Evolutionary conservation across 768 basidiomycete species (phyloP).

Genomic region (Hortiboletus flavorubellus): DNA sequence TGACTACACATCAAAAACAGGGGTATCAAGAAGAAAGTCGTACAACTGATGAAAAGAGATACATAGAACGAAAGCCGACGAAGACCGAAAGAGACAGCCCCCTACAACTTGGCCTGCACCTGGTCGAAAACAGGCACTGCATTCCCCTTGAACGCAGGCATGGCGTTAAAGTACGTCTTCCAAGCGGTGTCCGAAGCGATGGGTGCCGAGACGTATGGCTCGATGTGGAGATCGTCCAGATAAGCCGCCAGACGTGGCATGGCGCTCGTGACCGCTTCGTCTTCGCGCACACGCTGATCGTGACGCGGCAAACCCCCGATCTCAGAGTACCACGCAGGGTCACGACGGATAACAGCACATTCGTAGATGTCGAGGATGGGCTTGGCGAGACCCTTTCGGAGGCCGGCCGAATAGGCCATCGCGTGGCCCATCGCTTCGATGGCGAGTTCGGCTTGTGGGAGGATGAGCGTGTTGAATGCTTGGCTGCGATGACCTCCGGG

Average conservation of each 20-base stretch:
- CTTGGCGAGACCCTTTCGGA: constrained; percentile 41
- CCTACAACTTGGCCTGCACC: constrained; percentile 43
- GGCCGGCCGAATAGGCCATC: constrained; percentile 54
- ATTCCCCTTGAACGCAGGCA: constrained; percentile 44
- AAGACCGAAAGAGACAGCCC: background rate
- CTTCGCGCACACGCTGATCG: constrained; percentile 46
- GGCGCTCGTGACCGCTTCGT: constrained; percentile 30
- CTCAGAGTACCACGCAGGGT: constrained; percentile 3
- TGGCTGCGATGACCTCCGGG: constrained; percentile 21
- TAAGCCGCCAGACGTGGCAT: constrained; percentile 36
- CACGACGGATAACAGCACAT: constrained; percentile 30
- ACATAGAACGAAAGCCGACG: background rate
- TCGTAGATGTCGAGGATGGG: constrained; percentile 56
- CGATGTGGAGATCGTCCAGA: constrained; percentile 44
- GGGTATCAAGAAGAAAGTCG: too few relatives aligned
- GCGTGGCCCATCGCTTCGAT: constrained; percentile 65
- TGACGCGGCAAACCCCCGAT: constrained; percentile 24
- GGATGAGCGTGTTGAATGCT: constrained; percentile 48
- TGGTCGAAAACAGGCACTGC: constrained; percentile 37
- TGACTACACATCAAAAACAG: too few relatives aligned
- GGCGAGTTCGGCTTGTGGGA: constrained; percentile 51
- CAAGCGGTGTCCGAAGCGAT: constrained; percentile 50
- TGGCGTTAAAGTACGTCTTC: constrained; percentile 41
- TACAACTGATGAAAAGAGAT: too few relatives aligned
- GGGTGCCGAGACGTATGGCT: constrained; percentile 49